A percentile compares a stretch with the other conserved stretches of the same genome.
These are phyloP conservation scores for Penicillium sp. DNA, from an alignment of 2,329 filamentous ascomycete genomes.

Conservation along the genomic window DNA sequence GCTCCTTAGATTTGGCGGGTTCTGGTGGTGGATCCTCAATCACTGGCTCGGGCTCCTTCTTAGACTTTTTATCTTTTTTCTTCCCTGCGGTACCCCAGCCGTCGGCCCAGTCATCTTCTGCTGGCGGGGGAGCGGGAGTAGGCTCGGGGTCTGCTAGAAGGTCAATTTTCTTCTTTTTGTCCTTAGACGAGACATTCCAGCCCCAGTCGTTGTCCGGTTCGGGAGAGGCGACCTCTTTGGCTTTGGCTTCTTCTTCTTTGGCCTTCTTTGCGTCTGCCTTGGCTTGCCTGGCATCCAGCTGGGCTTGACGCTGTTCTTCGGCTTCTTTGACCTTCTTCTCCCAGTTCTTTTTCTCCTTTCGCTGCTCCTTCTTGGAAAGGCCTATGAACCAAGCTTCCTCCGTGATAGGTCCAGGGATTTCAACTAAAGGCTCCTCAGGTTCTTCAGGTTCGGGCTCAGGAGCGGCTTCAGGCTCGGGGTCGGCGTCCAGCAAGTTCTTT, in stretches of 20 bases:
- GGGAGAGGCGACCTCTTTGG: conserved; percentile 11
- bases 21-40: conserved; percentile 20
- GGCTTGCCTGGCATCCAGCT: conserved; percentile 8
- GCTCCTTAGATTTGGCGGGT: conserved; percentile 23
- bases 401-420: conserved; percentile 12
- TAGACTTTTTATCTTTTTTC: conserved; percentile 45
- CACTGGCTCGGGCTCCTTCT: conserved; percentile 22
- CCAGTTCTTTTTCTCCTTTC: conserved; percentile 33
- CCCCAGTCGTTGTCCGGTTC: conserved; percentile 30
- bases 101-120: conserved; percentile 38
- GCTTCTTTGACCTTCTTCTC: conserved; percentile 22
- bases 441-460: conserved; percentile 30
- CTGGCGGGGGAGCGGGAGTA: conserved; percentile 25
- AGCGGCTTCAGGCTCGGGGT: conserved; percentile 24
- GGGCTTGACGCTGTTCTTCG: conserved; percentile 13
- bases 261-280: conserved; percentile 25
- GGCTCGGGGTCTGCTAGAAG: conserved; percentile 29
- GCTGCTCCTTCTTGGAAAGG: conserved; percentile 32
- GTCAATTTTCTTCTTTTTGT: conserved; percentile 35
- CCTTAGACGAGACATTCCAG: conserved; percentile 30
- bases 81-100: conserved; percentile 32
- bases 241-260: conserved; percentile 19
- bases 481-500: conserved; percentile 26
- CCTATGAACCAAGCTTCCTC: conserved; percentile 34
- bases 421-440: conserved; percentile 30